These are phyloP conservation scores for Fusarium decemcellulare DNA, from an alignment of 2,329 filamentous ascomycete species.

Conservation along the genomic window DNA sequence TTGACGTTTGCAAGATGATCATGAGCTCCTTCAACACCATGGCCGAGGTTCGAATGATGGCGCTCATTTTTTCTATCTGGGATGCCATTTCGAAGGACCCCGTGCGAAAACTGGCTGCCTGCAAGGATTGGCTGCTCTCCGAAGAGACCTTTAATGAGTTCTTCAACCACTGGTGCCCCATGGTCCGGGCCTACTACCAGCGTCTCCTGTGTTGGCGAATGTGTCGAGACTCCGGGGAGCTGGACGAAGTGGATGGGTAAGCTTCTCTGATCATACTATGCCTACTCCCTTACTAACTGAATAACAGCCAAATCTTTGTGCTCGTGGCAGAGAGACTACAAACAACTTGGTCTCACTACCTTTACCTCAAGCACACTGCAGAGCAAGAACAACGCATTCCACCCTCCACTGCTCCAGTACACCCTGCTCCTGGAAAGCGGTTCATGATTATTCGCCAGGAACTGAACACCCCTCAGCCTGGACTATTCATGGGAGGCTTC, in stretches of 20 bases:
- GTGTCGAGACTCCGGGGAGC: slow-evolving; percentile 79
- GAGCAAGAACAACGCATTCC: slow-evolving; percentile 67
- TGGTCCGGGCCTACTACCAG: slow-evolving; percentile 95
- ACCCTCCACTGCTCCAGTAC: slow-evolving; percentile 85
- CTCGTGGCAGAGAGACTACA: slow-evolving; percentile 77
- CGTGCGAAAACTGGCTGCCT: slow-evolving; percentile 77
- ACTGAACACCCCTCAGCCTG: slow-evolving; percentile 61
- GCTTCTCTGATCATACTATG: slow-evolving; percentile 48
- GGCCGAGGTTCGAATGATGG: slow-evolving; percentile 87
- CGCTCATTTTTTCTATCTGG: slow-evolving; percentile 88
- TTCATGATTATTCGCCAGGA: slow-evolving; percentile 93
- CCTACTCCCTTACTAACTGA: slow-evolving; percentile 42
- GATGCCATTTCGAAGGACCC: slow-evolving; percentile 77
- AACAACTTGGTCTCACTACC: slow-evolving; percentile 83
- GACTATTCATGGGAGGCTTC: slow-evolving; percentile 63
- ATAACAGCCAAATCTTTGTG: slow-evolving; percentile 76
- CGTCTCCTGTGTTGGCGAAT: slow-evolving; percentile 91
- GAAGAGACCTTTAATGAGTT: slow-evolving; percentile 83
- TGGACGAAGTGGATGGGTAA: slow-evolving; percentile 77
- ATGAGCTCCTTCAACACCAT: slow-evolving; percentile 88
- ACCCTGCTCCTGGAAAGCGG: slow-evolving; percentile 86
- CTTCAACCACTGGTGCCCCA: slow-evolving; percentile 96
- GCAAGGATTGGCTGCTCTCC: slow-evolving; percentile 81
- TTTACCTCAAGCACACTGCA: slow-evolving; percentile 79
- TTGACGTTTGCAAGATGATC: slow-evolving; percentile 84